These are phyloP conservation scores for Leptographium galeiforme DNA, from an alignment of 2,329 filamentous ascomycete genomes.

Conservation along the genomic window DNA sequence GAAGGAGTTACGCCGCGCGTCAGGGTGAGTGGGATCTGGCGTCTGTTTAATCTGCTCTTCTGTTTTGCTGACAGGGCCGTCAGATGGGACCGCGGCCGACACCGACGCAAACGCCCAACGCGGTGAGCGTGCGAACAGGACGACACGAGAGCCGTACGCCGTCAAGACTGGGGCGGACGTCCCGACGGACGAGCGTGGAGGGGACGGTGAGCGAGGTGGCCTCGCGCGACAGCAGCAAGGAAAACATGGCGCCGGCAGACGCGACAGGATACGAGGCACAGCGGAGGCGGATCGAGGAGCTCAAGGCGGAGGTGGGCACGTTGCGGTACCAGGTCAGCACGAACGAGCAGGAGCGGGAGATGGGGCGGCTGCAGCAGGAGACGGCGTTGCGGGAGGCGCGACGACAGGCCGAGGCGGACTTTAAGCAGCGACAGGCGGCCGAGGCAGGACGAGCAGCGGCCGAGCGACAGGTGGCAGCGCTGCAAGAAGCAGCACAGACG, in stretches of 20 bases:
- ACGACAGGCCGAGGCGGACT: slow-evolving; percentile 73
- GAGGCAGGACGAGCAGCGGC: slow-evolving; percentile 41
- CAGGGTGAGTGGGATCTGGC: too few relatives aligned
- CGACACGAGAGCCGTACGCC: background rate
- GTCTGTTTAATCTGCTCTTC: too few relatives aligned
- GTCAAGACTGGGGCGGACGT: background rate
- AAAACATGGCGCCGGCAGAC: slow-evolving; percentile 44
- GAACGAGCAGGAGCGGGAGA: slow-evolving; percentile 74
- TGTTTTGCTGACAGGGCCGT: too few relatives aligned
- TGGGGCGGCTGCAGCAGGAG: slow-evolving; percentile 64
- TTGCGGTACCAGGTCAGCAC: slow-evolving; percentile 80
- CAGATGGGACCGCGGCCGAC: too few relatives aligned
- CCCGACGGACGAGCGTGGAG: background rate
- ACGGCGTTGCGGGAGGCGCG: slow-evolving; percentile 73
- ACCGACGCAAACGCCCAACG: too few relatives aligned
- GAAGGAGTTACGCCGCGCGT: too few relatives aligned
- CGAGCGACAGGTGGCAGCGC: slow-evolving; percentile 32
- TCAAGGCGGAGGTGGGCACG: slow-evolving; percentile 81
- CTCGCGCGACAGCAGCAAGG: slow-evolving; percentile 46
- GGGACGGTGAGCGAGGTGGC: slow-evolving; percentile 24
- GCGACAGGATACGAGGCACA: slow-evolving; percentile 46
- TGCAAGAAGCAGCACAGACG: slow-evolving; percentile 38
- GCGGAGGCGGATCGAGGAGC: slow-evolving; percentile 52
- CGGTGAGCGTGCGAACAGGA: too few relatives aligned
- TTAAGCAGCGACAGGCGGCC: slow-evolving; percentile 49